Evolutionary conservation across 768 basidiomycete genomes (phyloP), one percentile per base, ranked within the genome.

Genomic region (Pleurotus sapidus): DNA sequence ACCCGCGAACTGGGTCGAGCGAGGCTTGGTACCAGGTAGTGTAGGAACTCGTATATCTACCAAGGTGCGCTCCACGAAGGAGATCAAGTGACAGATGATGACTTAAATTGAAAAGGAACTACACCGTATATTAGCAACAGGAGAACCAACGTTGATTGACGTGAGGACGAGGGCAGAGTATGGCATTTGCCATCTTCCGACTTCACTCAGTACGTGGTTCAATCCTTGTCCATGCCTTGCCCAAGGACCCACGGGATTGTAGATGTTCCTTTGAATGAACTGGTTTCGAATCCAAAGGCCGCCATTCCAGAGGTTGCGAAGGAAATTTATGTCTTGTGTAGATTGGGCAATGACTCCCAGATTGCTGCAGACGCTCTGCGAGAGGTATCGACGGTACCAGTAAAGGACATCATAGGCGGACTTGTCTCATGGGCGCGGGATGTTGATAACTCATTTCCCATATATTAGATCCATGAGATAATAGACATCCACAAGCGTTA

Each of bases 301-400:
- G 69, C 76, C 54, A 49, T 84, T n/a, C 64, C 73, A 5, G 39
- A 60, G 3, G 60, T 65, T 40, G 54, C 59, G 17, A 67, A 61
- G 8, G 68, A 75, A 7, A 74, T 75, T 5, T 85, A 85, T 59
- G 73, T 97, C 15, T 70, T 97, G 24, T 98, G 95, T 70, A 81
- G 93, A 27, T 76, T 93, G 18, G 95, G 96, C 4, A 98, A 98
- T 65, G 96, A 98, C 69, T 96, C 93, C 1, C 91, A 93, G 68
- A 81, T 92, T 17, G 96, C 95, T 27, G 94, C 86, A 0, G 77
- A 84, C 37, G 84, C 86, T 4, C 65, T 93, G 17, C 70, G 80
- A 56, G 65, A 64, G 15, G 74, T 71, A 6, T 62, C 65, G 12
- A 65, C 51, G 2, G 59, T 66, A 4, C 63, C 73, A 37, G 74